phyloP scores from a whole-genome alignment of 495 filamentous ascomycete genomes.

The Cetradonia linearis region DNA sequence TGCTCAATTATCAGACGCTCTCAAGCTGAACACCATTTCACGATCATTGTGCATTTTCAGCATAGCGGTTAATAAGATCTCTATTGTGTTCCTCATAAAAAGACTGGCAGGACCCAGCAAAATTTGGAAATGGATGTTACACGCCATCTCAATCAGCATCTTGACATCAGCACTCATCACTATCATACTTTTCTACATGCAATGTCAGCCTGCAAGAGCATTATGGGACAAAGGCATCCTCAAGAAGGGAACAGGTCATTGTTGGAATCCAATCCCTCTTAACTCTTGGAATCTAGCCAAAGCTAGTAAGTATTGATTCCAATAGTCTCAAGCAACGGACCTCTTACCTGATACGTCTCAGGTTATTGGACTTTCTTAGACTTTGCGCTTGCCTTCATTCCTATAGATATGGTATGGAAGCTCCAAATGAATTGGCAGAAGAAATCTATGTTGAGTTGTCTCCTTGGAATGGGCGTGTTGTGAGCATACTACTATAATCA shows the following conservation, averaged over 20 bases:
- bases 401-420: constrained; percentile 33
- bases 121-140: constrained; percentile 21
- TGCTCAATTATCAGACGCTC: constrained; percentile 24
- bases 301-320: constrained; percentile 21
- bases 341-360: constrained; percentile 19
- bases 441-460: constrained; percentile 36
- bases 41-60: constrained; percentile 22
- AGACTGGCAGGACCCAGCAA: constrained; percentile 16
- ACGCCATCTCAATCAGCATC: constrained; percentile 19
- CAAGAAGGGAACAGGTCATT: constrained; percentile 26
- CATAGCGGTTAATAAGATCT: constrained; percentile 24
- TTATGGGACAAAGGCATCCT: constrained; percentile 34
- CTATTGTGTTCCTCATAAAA: constrained; percentile 22
- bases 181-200: constrained; percentile 33
- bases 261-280: constrained; percentile 32
- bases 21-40: constrained; percentile 30
- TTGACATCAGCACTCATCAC: constrained; percentile 36
- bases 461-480: constrained; percentile 38
- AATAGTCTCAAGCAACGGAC: no score
- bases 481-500: constrained; percentile 18
- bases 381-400: constrained; percentile 41
- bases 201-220: constrained; percentile 35
- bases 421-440: constrained; percentile 38
- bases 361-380: constrained; percentile 37
- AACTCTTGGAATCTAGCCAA: constrained; percentile 20